Evolutionary conservation across 495 filamentous ascomycete genomes (phyloP).

Genomic region (Melanomma pulvis-pyrius): DNA sequence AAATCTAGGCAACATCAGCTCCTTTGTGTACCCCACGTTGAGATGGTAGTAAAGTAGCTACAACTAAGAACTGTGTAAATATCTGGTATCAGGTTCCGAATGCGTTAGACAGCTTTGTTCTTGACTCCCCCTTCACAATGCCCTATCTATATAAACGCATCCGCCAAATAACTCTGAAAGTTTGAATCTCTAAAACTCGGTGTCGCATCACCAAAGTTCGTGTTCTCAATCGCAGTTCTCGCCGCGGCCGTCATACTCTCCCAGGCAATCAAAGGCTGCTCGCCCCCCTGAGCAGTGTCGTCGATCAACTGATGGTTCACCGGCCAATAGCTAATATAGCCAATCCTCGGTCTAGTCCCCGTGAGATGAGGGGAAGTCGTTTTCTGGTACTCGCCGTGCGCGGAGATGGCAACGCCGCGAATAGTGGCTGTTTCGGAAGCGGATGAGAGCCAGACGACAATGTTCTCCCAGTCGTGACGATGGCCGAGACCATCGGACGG

Average conservation of each 20-base stretch:
- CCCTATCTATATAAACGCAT: slow-evolving; percentile 43
- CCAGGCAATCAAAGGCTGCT: slow-evolving; percentile 59
- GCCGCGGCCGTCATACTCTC: slow-evolving; percentile 52
- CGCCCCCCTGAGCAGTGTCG: slow-evolving; percentile 51
- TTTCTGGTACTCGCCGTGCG: slow-evolving; percentile 57
- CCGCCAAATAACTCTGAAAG: slow-evolving; percentile 48
- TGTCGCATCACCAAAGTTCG: slow-evolving; percentile 51
- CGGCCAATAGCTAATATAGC: slow-evolving; percentile 55
- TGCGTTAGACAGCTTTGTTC: not conserved
- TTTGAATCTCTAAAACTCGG: slow-evolving; percentile 53
- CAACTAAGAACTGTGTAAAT: too few relatives aligned
- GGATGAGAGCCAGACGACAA: slow-evolving; percentile 53
- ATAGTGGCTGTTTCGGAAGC: slow-evolving; percentile 42
- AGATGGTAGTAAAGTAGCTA: too few relatives aligned
- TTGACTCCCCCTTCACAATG: not conserved
- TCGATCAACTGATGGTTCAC: slow-evolving; percentile 54
- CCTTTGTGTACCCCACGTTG: too few relatives aligned
- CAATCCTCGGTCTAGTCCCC: slow-evolving; percentile 50
- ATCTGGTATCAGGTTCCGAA: too few relatives aligned
- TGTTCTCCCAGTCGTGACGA: slow-evolving; percentile 58
- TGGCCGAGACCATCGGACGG: slow-evolving; percentile 51
- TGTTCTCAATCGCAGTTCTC: slow-evolving; percentile 46
- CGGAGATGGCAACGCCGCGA: slow-evolving; percentile 54
- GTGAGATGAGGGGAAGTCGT: slow-evolving; percentile 5
- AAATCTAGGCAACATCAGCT: too few relatives aligned